phyloP scores from a whole-genome alignment of 176 grass and related monocot genomes.

The Areca catechu region DNA sequence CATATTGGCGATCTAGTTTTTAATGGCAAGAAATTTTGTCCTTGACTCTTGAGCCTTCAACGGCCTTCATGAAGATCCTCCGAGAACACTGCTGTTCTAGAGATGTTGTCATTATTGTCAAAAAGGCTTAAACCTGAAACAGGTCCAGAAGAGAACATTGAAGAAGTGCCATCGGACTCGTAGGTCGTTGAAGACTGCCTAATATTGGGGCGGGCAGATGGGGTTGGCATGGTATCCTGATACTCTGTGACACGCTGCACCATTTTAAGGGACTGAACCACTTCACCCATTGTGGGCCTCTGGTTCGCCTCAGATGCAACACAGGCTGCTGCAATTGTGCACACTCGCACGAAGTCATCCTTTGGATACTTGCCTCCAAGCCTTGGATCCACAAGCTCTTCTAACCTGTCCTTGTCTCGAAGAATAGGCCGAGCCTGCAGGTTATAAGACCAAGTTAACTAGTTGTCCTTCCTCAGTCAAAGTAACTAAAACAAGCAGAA shows the following conservation, averaged over 20 bases:
- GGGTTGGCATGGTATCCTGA: constrained; percentile 58
- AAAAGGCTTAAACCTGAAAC: constrained; percentile 93
- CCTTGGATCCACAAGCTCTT: constrained; percentile 69
- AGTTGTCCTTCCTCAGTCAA: too few species aligned
- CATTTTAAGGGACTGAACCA: constrained; percentile 99
- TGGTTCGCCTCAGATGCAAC: constrained; percentile 85
- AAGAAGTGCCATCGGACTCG: constrained; percentile 91
- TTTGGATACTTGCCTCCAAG: constrained; percentile 64
- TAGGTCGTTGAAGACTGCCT: constrained; percentile 45
- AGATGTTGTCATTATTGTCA: constrained; percentile 69
- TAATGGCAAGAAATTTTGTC: too few species aligned
- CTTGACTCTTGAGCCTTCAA: constrained; percentile 23
- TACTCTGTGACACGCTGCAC: constrained; percentile 65
- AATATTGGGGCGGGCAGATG: constrained; percentile 37
- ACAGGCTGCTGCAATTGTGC: constrained; percentile 96
- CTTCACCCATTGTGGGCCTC: constrained; percentile 94
- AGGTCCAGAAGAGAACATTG: constrained; percentile 96
- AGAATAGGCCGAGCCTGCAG: constrained; percentile 77
- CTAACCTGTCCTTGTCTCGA: constrained; percentile 72
- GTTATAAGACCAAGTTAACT: background rate
- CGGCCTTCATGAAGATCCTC: constrained; percentile 97
- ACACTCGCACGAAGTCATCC: constrained; percentile 90
- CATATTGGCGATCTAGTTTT: too few species aligned
- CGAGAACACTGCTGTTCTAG: constrained; percentile 60
- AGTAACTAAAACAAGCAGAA: too few species aligned